phyloP scores from a whole-genome alignment of 495 filamentous ascomycete species.

The Aspergillus mulundensis region DNA sequence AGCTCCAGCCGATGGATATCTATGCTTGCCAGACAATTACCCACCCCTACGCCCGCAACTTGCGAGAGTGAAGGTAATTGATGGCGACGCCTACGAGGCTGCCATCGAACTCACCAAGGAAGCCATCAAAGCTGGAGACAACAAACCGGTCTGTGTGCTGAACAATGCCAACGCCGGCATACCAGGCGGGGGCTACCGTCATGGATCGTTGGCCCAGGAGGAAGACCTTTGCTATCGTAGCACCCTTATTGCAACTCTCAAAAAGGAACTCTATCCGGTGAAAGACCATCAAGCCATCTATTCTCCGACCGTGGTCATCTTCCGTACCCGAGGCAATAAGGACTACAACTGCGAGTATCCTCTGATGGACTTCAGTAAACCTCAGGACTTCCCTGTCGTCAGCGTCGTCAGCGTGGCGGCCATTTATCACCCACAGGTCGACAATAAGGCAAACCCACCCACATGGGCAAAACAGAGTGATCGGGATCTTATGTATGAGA shows the following conservation, averaged over 20 bases:
- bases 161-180: slow-evolving; percentile 55
- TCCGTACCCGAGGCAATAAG: slow-evolving; percentile 31
- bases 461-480: slow-evolving; percentile 35
- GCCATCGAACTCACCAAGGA: slow-evolving; percentile 37
- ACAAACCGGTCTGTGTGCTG: slow-evolving; percentile 49
- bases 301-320: slow-evolving; percentile 53
- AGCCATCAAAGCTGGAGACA: not conserved
- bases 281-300: slow-evolving; percentile 51
- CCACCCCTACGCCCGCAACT: slow-evolving; percentile 9
- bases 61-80: slow-evolving; percentile 34
- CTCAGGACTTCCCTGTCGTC: slow-evolving; percentile 43
- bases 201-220: slow-evolving; percentile 57
- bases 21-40: slow-evolving; percentile 12
- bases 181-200: slow-evolving; percentile 54
- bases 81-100: slow-evolving; percentile 49
- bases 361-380: slow-evolving; percentile 32
- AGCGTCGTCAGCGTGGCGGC: slow-evolving; percentile 59
- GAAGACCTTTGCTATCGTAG: slow-evolving; percentile 63
- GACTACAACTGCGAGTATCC: slow-evolving; percentile 27
- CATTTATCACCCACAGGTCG: slow-evolving; percentile 40
- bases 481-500: slow-evolving; percentile 48
- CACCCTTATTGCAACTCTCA: slow-evolving; percentile 51
- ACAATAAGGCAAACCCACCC: slow-evolving; percentile 15
- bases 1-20: slow-evolving; percentile 20
- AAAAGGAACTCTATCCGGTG: slow-evolving; percentile 53